Percentiles rank a stretch among this genome's conserved stretches.
These are phyloP conservation scores for Aspergillus hancockii DNA, from an alignment of 495 filamentous ascomycete species.

Conservation along the genomic window DNA sequence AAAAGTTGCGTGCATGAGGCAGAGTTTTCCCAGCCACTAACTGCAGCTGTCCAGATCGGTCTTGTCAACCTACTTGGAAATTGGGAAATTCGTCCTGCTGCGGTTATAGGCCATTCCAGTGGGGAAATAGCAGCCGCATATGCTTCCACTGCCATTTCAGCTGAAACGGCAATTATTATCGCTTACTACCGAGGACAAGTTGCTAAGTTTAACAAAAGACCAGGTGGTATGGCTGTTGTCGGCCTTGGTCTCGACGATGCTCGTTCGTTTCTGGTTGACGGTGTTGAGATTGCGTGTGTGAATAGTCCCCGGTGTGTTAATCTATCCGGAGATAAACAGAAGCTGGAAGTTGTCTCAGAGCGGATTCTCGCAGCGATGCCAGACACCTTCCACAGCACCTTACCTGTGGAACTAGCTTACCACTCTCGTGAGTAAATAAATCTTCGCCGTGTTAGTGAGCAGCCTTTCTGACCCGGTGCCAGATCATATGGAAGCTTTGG, in stretches of 20 bases:
- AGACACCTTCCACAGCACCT: conserved; percentile 21
- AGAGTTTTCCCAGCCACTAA: conserved; percentile 20
- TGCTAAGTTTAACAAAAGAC: background rate
- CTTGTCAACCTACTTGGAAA: conserved; percentile 12
- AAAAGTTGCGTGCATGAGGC: conserved; percentile 5
- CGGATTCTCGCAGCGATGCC: conserved; percentile 28
- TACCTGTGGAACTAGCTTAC: conserved; percentile 47
- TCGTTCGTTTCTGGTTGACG: conserved; percentile 6
- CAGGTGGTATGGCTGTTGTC: conserved; percentile 37
- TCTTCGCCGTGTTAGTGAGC: background rate
- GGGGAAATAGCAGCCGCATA: conserved; percentile 32
- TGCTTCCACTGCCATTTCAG: conserved; percentile 21
- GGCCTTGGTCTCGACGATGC: conserved; percentile 28
- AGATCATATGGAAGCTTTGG: conserved; percentile 21
- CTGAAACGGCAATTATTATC: conserved; percentile 14
- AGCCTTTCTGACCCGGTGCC: conserved; percentile 18
- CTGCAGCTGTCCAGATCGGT: conserved; percentile 24
- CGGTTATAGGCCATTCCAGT: conserved; percentile 28
- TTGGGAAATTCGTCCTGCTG: conserved; percentile 17
- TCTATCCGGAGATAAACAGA: conserved; percentile 30
- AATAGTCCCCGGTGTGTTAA: conserved; percentile 26
- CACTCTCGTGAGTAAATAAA: conserved; percentile 42
- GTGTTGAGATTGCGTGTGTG: conserved; percentile 14
- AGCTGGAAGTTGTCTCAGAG: conserved; percentile 34
- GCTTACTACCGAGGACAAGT: conserved; percentile 23